These are phyloP conservation scores for Escovopsis sp. DNA, from an alignment of 2,329 filamentous ascomycete genomes.

Conservation along the genomic window DNA sequence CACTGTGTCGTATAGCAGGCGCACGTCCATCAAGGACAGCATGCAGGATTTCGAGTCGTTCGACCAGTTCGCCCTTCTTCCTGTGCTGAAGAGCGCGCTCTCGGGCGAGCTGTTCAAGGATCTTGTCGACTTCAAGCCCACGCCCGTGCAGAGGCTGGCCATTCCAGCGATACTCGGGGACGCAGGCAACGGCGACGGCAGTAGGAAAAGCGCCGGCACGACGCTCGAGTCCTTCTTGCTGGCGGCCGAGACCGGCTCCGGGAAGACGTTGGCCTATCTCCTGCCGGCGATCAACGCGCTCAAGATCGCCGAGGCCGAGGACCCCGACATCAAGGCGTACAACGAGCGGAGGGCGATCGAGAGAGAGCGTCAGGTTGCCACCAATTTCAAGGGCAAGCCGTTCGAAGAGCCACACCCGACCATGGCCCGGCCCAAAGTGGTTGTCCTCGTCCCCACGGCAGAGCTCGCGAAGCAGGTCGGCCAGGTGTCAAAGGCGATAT, in stretches of 20 bases:
- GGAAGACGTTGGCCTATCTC: conserved; percentile 89
- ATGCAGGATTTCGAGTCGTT: conserved; percentile 63
- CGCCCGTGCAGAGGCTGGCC: conserved; percentile 76
- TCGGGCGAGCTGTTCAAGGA: conserved; percentile 57
- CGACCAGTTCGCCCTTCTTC: conserved; percentile 63
- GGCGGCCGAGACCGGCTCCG: conserved; percentile 91
- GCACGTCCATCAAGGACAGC: conserved; percentile 32
- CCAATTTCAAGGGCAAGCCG: conserved; percentile 42
- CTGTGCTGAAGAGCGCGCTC: conserved; percentile 55
- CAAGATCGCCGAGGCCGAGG: conserved; percentile 55
- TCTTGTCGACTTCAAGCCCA: conserved; percentile 63
- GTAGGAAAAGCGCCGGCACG: conserved; percentile 23
- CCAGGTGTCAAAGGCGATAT: conserved; percentile 62
- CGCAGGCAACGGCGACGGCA: conserved; percentile 15
- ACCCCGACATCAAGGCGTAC: conserved; percentile 42
- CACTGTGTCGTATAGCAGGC: conserved; percentile 58
- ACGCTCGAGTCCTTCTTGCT: conserved; percentile 45
- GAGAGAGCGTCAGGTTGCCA: conserved; percentile 37
- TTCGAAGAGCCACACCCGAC: conserved; percentile 56
- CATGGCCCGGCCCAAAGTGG: conserved; percentile 62
- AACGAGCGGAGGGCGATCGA: conserved; percentile 39
- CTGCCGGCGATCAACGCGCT: conserved; percentile 72
- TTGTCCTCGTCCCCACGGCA: conserved; percentile 82
- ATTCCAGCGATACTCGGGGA: conserved; percentile 66
- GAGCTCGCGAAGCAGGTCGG: conserved; percentile 86